Conservation (phyloP, 208 protist genomes). For the Acanthamoeba lenticulata region DNA sequence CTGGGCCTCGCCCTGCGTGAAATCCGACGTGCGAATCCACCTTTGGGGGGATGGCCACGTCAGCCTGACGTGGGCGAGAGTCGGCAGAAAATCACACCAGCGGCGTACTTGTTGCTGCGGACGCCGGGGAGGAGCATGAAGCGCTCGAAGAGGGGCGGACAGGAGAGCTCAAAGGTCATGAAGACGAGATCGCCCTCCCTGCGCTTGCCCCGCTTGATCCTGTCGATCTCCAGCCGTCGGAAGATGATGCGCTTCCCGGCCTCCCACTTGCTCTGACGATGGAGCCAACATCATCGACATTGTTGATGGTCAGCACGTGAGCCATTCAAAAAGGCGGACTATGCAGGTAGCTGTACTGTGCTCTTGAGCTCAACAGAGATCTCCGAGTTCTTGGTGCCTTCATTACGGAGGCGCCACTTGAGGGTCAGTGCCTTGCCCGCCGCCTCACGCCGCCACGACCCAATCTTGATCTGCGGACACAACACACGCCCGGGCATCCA, state of each 20-base stretch:
- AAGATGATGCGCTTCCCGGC: background rate
- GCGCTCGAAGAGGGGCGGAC: background rate
- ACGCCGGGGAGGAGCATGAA: background rate
- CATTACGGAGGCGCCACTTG: background rate
- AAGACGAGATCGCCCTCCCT: background rate
- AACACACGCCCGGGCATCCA: background rate
- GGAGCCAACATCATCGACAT: background rate
- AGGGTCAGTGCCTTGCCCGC: background rate
- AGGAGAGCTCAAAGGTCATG: background rate
- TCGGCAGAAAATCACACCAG: too few species aligned
- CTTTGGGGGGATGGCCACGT: background rate
- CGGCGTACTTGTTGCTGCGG: background rate
- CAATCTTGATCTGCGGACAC: background rate
- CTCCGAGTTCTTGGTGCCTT: constrained; percentile 10
- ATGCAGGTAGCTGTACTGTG: background rate
- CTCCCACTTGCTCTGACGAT: background rate
- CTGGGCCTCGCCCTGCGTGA: background rate
- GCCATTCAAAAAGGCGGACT: too few species aligned
- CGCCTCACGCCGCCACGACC: background rate
- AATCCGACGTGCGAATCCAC: background rate
- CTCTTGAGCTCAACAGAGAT: background rate
- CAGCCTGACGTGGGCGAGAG: background rate
- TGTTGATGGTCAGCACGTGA: too few species aligned
- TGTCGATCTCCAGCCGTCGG: background rate
- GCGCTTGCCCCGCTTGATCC: background rate